Conservation (phyloP, 2,329 filamentous ascomycete genomes). For the Phoma sp. region DNA sequence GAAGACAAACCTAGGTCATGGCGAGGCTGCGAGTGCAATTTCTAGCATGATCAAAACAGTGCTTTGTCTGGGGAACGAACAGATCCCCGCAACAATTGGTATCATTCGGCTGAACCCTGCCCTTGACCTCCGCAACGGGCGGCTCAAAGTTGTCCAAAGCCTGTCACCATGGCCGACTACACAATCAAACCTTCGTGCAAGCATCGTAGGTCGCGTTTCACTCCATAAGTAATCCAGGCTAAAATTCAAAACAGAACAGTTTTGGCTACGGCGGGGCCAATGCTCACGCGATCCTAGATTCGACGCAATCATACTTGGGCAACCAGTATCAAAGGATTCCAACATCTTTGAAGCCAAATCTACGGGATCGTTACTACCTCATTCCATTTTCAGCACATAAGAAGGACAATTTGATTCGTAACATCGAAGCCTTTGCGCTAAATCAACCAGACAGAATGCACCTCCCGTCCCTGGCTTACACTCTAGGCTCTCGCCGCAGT, state of each 20-base stretch:
- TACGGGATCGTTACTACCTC: no score
- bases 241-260: conserved; percentile 28
- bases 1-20: conserved; percentile 49
- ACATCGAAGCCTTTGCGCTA: no score
- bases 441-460: no score
- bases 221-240: neutral
- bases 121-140: conserved; percentile 1
- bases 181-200: neutral
- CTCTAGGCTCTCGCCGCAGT: no score
- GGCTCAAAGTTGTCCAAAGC: neutral
- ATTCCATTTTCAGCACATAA: no score
- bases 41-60: conserved; percentile 45
- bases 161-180: neutral
- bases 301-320: neutral
- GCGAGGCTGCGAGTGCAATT: conserved; percentile 45
- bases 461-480: no score
- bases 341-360: no score
- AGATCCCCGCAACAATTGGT: conserved; percentile 36
- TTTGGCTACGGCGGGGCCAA: conserved; percentile 37
- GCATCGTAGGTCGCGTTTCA: neutral
- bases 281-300: conserved; percentile 29
- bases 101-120: conserved; percentile 22
- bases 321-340: neutral
- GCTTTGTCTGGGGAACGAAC: conserved; percentile 45
- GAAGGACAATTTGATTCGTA: no score